Percentiles rank a stretch among this genome's conserved stretches.
Evolutionary conservation across 768 basidiomycete species (phyloP).

Genomic region (Tulasnella sp.): DNA sequence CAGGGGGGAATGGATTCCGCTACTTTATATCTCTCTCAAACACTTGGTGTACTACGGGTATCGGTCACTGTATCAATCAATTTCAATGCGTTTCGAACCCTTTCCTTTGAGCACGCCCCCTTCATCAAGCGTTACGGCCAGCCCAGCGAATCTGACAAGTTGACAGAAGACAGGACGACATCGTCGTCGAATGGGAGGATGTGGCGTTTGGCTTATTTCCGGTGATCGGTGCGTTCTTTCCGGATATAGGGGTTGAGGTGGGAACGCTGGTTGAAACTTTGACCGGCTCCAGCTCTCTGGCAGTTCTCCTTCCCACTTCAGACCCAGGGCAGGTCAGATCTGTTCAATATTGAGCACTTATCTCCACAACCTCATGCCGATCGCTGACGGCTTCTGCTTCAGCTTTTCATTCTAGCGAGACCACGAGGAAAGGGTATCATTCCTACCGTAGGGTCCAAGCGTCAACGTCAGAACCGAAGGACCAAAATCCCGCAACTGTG

Average conservation of each 20-base stretch:
- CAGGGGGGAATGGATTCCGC: no score
- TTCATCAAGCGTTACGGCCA: no score
- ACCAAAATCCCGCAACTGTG: no score
- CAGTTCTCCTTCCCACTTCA: neutral
- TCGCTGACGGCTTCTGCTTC: neutral
- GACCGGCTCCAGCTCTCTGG: neutral
- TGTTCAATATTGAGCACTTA: neutral
- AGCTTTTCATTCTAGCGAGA: neutral
- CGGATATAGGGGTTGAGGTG: neutral
- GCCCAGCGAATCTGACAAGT: neutral
- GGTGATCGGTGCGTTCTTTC: neutral
- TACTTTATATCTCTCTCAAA: no score
- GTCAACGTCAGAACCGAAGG: no score
- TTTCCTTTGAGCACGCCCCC: no score
- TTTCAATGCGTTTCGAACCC: no score
- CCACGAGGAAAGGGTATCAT: no score
- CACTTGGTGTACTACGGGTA: no score
- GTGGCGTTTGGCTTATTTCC: neutral
- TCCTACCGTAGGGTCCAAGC: no score
- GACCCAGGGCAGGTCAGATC: neutral
- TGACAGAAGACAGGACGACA: no score
- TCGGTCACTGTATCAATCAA: no score
- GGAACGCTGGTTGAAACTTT: neutral
- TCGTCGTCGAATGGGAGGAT: neutral
- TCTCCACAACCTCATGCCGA: neutral